Conservation (phyloP, 441 rosid species). For the Populus hybrid region DNA sequence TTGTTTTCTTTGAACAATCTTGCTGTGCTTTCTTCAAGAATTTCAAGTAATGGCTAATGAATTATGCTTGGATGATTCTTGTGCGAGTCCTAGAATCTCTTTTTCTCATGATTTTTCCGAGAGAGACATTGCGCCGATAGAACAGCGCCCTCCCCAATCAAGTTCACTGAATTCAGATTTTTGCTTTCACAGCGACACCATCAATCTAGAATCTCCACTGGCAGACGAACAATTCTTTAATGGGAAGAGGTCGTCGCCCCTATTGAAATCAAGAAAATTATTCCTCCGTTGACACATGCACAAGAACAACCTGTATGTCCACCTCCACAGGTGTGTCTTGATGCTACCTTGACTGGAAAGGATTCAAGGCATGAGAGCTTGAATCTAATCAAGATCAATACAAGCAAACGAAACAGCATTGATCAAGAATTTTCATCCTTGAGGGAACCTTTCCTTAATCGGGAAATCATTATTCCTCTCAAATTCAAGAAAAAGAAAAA, state of each 20-base stretch:
- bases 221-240: background rate
- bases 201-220: background rate
- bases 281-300: no score
- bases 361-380: no score
- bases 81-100: background rate
- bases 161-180: background rate
- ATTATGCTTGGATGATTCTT: background rate
- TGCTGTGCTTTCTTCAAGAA: background rate
- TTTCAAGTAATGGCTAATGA: background rate
- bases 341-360: no score
- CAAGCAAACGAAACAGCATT: no score
- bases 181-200: background rate
- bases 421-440: no score
- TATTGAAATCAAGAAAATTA: background rate
- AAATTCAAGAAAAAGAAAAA: no score
- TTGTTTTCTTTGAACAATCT: background rate
- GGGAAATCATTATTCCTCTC: no score
- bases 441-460: no score
- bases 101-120: background rate
- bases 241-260: background rate
- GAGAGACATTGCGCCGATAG: no score
- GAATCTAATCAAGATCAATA: no score
- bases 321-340: no score
- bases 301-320: no score
- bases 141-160: background rate